Evolutionary conservation across 768 basidiomycete genomes (phyloP), one percentile per base, ranked within the genome.

Genomic region (Mycena metata): DNA sequence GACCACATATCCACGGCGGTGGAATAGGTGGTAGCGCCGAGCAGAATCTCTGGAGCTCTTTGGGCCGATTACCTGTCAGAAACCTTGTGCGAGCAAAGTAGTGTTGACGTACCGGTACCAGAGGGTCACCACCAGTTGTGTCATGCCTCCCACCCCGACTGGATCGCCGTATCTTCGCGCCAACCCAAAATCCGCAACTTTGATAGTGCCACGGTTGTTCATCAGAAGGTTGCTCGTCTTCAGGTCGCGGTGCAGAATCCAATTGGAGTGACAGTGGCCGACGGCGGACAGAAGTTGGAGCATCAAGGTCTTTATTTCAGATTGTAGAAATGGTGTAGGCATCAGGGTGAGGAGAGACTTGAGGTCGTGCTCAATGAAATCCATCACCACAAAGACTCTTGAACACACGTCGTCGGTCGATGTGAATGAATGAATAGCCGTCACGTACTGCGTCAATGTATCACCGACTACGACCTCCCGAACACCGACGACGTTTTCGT

Each of bases 331-430:
- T 2, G 98, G 96, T 36, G 92, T 88, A 2, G 96, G 96, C 98
- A 99, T 99, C 69, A 95, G 83, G 26, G 92, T 94, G 64, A 99
- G 86, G 58, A 99, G 88, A 8, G 96, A 93, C 81, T 99, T 99
- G 78, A 99, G 91, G 79, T 99, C 98, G 79, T 99, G 98, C 80
- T 99, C 98, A 77, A 99, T 97, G 77, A 99, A 99, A 79, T 98
- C 96, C 96, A 98, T 98, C 41, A 99, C 98, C 71, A 99, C 96
- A 79, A 96, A 99, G 49, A 99, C 95, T 83, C 98, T 98, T 81
- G 70, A 60, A 67, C 57, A 67, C 57, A 67, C 56, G 26, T 5
- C 19, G 49, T 69, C 36, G 43, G 67, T 67, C 70, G 72, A 70
- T 72, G 64, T 10, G 69, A 70, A 52, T 35, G 59, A 58, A 51